Evolutionary conservation across 495 filamentous ascomycete species (phyloP), one percentile per base, ranked within the genome.

Genomic region (Neurospora sp.): DNA sequence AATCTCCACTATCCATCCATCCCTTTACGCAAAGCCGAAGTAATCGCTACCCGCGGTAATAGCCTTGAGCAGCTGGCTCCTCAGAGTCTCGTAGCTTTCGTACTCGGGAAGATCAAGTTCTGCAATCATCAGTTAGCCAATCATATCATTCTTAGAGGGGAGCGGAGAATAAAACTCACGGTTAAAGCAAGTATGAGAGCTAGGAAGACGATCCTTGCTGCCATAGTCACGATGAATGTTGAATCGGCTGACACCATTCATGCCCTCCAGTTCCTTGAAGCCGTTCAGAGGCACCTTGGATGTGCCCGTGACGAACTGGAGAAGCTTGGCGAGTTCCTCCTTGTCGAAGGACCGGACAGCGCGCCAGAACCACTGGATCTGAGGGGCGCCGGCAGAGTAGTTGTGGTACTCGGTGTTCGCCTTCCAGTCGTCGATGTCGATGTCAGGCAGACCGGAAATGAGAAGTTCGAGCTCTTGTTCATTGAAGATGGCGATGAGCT

Each of bases 321-420:
- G 88, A 48, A 99, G 88, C 80, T 98, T 98, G 73, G 96, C 96
- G 71, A 93, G 93, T 82, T 98, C 96, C 85, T 99, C 96, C 84
- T 98, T 98, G 85, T 99, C 96, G 77, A 97, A 99, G 7, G 94
- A 97, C 75, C 96, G 91, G 53, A 99, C 91, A 4, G 96, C 96
- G 77, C 96, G 91, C 96, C 96, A 99, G 89, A 99, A 98, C 96
- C 96, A 98, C 81, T 99, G 96, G 76, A 99, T 98, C 78, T 99
- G 96, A 35, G 94, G 91, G 3, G 96, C 97, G 0, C 94, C 93
- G 38, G 93, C 91, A 17, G 92, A 92, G 85, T 98, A 99, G 82
- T 98, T 98, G 82, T 98, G 96, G 77, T 98, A 98, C 78, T 98
- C 96, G 22, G 94, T 97, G 82, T 97, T 96, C 81, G 91, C 92